Conservation (phyloP, 2,329 filamentous ascomycete genomes). For the Diaporthe eres region DNA sequence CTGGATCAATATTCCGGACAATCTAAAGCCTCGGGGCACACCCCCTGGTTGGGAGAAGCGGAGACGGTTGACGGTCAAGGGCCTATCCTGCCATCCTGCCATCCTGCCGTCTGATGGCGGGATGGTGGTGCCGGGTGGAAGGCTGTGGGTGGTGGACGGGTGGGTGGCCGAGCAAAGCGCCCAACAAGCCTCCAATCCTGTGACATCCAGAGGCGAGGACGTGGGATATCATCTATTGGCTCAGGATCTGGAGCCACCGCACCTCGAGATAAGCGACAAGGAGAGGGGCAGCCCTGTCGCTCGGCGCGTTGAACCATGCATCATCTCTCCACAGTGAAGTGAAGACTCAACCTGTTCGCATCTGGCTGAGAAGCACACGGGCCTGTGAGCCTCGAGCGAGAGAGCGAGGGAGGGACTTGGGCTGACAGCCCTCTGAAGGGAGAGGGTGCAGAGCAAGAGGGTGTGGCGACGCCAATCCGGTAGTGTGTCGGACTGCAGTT, state of each 20-base stretch:
- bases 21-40: conserved; percentile 25
- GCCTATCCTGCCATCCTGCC: conserved; percentile 16
- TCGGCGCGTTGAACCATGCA: not conserved
- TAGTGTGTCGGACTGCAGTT: conserved; percentile 7
- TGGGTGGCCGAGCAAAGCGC: conserved; percentile 25
- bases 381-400: not conserved
- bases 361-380: not conserved
- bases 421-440: not conserved
- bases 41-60: conserved; percentile 13
- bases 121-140: conserved; percentile 31
- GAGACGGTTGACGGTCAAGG: conserved; percentile 18
- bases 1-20: not conserved
- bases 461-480: conserved; percentile 7
- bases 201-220: conserved; percentile 5
- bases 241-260: conserved; percentile 18
- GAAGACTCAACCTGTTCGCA: not conserved
- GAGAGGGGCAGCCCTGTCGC: conserved; percentile 32
- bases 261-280: conserved; percentile 19
- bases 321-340: not conserved
- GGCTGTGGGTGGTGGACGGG: conserved; percentile 23
- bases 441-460: not conserved
- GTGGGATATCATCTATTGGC: conserved; percentile 22
- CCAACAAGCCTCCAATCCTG: conserved; percentile 30
- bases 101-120: conserved; percentile 15
- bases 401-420: not conserved